These are phyloP conservation scores for Letharia lupina DNA, from an alignment of 495 filamentous ascomycete genomes.

Conservation along the genomic window DNA sequence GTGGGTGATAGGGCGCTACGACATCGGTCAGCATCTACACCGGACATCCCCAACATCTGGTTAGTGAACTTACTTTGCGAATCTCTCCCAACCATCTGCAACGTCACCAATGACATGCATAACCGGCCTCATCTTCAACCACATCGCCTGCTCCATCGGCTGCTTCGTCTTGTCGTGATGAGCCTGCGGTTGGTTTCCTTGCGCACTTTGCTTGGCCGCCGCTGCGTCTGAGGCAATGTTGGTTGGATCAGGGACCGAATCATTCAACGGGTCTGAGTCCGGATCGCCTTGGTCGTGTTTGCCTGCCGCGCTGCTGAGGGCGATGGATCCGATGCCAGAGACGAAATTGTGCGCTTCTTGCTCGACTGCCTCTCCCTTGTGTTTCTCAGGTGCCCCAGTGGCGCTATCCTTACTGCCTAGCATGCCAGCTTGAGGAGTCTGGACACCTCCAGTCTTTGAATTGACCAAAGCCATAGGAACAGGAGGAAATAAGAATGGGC, in stretches of 20 bases:
- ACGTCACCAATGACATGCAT: constrained; percentile 72
- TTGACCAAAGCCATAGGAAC: constrained; percentile 60
- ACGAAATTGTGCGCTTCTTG: constrained; percentile 78
- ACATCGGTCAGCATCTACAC: constrained; percentile 3
- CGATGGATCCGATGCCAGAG: constrained; percentile 64
- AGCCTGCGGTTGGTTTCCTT: constrained; percentile 35
- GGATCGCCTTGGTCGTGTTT: constrained; percentile 54
- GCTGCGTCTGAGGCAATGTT: constrained; percentile 44
- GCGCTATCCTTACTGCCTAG: constrained; percentile 69
- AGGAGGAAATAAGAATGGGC: constrained; percentile 63
- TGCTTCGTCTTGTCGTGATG: constrained; percentile 76
- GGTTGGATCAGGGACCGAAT: constrained; percentile 53
- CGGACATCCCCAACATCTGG: not conserved
- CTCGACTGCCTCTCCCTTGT: constrained; percentile 81
- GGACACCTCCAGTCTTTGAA: constrained; percentile 51
- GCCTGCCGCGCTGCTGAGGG: constrained; percentile 65
- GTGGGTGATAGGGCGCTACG: constrained; percentile 65
- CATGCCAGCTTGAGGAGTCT: constrained; percentile 61
- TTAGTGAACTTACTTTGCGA: constrained; percentile 56
- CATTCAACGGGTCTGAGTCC: constrained; percentile 34
- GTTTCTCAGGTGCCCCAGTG: constrained; percentile 74
- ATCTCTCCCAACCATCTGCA: constrained; percentile 69
- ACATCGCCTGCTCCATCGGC: constrained; percentile 71
- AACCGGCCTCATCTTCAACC: constrained; percentile 61
- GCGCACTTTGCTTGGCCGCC: constrained; percentile 50